Conservation (phyloP, 768 basidiomycete species). For the Agrocybe chaxingu region DNA sequence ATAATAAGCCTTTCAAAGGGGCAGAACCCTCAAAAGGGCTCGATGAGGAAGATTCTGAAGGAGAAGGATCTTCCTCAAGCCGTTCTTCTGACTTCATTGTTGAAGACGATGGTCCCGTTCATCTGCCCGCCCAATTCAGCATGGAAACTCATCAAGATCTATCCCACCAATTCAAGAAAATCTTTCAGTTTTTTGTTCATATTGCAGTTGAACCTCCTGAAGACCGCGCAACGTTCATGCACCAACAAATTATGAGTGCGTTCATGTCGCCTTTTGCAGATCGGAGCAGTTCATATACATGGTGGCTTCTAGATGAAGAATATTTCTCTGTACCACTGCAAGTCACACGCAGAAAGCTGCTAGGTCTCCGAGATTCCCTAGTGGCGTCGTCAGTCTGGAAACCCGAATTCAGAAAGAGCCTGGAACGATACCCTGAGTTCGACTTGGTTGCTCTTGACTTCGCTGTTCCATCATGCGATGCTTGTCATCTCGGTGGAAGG, state of each 20-base stretch:
- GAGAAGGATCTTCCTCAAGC: constrained; percentile 8
- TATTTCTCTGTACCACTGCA: constrained; percentile 75
- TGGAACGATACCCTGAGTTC: constrained; percentile 70
- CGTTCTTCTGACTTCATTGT: constrained; percentile 52
- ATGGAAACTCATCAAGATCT: constrained; percentile 76
- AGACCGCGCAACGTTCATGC: constrained; percentile 55
- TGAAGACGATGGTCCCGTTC: constrained; percentile 55
- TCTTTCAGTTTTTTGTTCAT: constrained; percentile 86
- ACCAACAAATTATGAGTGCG: constrained; percentile 35
- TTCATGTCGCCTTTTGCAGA: constrained; percentile 6
- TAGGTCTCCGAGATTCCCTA: constrained; percentile 67
- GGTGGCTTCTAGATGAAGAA: constrained; percentile 41
- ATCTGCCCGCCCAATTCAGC: constrained; percentile 77
- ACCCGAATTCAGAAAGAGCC: constrained; percentile 56
- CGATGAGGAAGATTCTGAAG: constrained; percentile 35
- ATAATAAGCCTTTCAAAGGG: constrained; percentile 37
- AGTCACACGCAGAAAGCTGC: constrained; percentile 65
- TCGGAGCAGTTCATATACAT: neutral
- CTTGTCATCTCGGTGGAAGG: constrained; percentile 74
- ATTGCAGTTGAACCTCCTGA: constrained; percentile 58
- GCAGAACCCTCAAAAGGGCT: constrained; percentile 39
- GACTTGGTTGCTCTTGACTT: constrained; percentile 50
- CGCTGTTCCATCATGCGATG: constrained; percentile 69
- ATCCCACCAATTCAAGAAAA: constrained; percentile 78
- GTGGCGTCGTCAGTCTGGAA: constrained; percentile 87